Conservation (phyloP, 140 eudicot genomes). For the Bidens hawaiensis region DNA sequence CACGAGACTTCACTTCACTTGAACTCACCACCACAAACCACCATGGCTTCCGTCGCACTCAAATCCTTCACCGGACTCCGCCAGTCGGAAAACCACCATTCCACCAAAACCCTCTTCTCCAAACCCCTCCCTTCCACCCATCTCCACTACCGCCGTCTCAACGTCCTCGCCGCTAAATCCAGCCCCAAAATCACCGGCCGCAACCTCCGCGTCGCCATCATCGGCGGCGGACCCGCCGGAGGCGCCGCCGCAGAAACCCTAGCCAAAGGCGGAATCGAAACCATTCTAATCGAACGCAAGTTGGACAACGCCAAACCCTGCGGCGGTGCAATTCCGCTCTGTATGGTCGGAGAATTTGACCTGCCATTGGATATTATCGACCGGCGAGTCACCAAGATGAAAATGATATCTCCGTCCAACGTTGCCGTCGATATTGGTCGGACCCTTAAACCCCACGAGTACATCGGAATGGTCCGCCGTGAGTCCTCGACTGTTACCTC, state of each 20-base stretch:
- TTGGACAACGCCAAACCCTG: constrained; percentile 94
- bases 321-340: constrained; percentile 94
- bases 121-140: constrained; percentile 26
- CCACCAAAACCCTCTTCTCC: constrained; percentile 10
- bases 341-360: constrained; percentile 98
- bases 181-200: constrained; percentile 81
- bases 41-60: constrained; percentile 77
- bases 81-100: constrained; percentile 40
- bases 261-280: constrained; percentile 86
- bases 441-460: constrained; percentile 86
- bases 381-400: constrained; percentile 90
- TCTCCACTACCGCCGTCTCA: constrained; percentile 35
- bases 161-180: constrained; percentile 48
- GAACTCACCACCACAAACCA: constrained; percentile 7
- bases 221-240: constrained; percentile 98
- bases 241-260: constrained; percentile 93
- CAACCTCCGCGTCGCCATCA: constrained; percentile 90
- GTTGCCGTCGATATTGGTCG: constrained; percentile 92
- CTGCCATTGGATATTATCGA: constrained; percentile 87
- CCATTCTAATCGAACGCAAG: constrained; percentile 76
- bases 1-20: constrained; percentile 17
- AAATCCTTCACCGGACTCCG: constrained; percentile 90
- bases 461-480: constrained; percentile 97
- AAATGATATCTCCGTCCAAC: constrained; percentile 95
- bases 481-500: constrained; percentile 85